A percentile compares a stretch with the other conserved stretches of the same genome.
phyloP scores from a whole-genome alignment of 768 basidiomycete genomes.

The Obba rivulosa region DNA sequence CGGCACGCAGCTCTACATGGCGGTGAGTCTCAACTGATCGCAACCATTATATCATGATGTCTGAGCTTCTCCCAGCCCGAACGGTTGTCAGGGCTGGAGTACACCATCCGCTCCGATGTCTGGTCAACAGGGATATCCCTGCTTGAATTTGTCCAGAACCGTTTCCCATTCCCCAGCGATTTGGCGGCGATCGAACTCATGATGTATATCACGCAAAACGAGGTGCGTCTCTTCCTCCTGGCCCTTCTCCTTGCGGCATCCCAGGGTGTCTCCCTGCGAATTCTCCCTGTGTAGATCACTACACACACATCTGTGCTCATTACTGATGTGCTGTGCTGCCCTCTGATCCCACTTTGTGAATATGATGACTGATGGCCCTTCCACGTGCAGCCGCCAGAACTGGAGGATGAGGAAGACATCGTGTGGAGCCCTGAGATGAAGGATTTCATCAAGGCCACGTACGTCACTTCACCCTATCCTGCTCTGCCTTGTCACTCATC shows the following conservation, averaged over 20 bases:
- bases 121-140: constrained; percentile 97
- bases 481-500: constrained; percentile 1
- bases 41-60: constrained; percentile 2
- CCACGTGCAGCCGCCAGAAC: constrained; percentile 61
- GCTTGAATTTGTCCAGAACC: constrained; percentile 88
- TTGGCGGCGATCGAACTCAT: constrained; percentile 92
- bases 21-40: constrained; percentile 52
- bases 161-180: constrained; percentile 92
- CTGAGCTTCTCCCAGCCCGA: constrained; percentile 59
- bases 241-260: neutral
- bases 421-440: constrained; percentile 84
- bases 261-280: no score
- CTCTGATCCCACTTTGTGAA: no score
- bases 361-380: no score
- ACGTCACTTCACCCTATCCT: constrained; percentile 26
- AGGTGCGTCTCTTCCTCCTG: constrained; percentile 38
- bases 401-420: constrained; percentile 65
- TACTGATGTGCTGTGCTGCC: no score
- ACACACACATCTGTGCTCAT: neutral
- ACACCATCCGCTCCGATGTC: constrained; percentile 93
- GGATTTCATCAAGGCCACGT: constrained; percentile 86
- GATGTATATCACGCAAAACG: constrained; percentile 80
- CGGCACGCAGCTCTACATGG: constrained; percentile 98
- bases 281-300: constrained; percentile 10
- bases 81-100: constrained; percentile 86